Conservation (phyloP, 2,329 filamentous ascomycete genomes). For the Diaporthe humulicola region DNA sequence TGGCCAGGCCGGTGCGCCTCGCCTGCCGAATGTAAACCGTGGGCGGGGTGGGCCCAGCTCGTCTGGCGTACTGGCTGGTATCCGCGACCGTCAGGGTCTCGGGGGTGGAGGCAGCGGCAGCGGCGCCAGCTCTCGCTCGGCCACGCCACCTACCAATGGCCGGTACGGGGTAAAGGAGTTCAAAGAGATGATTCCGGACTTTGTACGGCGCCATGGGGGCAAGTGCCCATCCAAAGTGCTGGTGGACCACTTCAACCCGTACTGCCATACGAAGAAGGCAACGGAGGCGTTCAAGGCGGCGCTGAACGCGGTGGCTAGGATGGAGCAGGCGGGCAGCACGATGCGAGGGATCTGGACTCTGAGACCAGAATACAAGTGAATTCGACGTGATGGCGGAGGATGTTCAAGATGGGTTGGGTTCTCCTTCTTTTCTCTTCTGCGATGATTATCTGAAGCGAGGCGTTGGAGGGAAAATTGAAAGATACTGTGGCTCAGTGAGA, state of each 20-base stretch:
- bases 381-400: no score
- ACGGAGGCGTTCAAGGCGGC: constrained; percentile 86
- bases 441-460: constrained; percentile 8
- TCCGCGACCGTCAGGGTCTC: constrained; percentile 69
- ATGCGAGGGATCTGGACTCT: constrained; percentile 69
- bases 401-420: no score
- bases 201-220: constrained; percentile 82
- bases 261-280: constrained; percentile 77
- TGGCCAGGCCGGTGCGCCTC: constrained; percentile 81
- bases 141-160: constrained; percentile 52
- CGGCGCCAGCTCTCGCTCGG: constrained; percentile 57
- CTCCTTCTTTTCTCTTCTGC: neutral
- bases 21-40: constrained; percentile 61
- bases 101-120: constrained; percentile 52
- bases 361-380: constrained; percentile 50
- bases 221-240: constrained; percentile 85
- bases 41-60: constrained; percentile 66
- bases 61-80: constrained; percentile 66
- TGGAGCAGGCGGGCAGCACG: constrained; percentile 71
- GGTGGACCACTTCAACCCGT: constrained; percentile 89
- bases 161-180: constrained; percentile 71
- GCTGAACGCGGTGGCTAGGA: constrained; percentile 79
- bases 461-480: neutral
- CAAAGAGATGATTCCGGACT: constrained; percentile 80
- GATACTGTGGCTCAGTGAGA: neutral